Base-by-base conservation (phyloP, 177 flowering plant genomes). In the Tripterygium wilfordii region DNA sequence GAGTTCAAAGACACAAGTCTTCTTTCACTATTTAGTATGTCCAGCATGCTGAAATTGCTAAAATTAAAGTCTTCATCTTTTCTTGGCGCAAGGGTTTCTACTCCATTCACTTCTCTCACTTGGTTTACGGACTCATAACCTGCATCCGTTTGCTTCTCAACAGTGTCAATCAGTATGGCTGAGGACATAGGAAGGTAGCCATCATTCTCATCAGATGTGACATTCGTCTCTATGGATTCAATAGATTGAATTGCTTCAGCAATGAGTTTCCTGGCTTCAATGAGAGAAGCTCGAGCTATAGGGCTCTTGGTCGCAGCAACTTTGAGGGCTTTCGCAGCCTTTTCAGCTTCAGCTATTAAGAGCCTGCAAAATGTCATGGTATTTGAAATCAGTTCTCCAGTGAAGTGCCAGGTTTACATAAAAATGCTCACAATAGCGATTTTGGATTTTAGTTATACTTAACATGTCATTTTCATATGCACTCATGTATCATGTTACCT, bases 311-410 rank as follows among this genome's bases (percentile, higher is more conserved):
- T 36, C 30, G 96, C 95, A 58, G 89, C 79, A 36, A 61, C 68
- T 70, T 92, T 97, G 31, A 92, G 91, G 26, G 86, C 91, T 51
- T 68, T 61, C 14, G 92, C 88, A 41, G 99, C 99, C 51, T 86
- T 86, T 68, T 88, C 80, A 54, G 99, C 96, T 74, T 92, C 90
- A 30, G 79, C 71, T 47, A 89, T 86, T 70, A 92, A 60, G 38
- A 75, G 42, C 77, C 99, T 92, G 82, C 53, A 71, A 13, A 47
- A 31, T 50, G 30, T 39, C 41, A 50, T 50, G 5, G 9, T n/a
- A 45, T 14, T 28, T 7, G n/a, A 49, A 55, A 12, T 24, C 10
- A 29, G 35, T 24, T 13, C 16, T 20, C 8, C 25, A 42, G 29
- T 13, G 45, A 42, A 13, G n/a, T n/a, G n/a, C n/a, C n/a, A n/a